Evolutionary conservation across 2,329 filamentous ascomycete genomes (phyloP), one percentile per base, ranked within the genome.

Genomic region (Alternaria incomplexa): DNA sequence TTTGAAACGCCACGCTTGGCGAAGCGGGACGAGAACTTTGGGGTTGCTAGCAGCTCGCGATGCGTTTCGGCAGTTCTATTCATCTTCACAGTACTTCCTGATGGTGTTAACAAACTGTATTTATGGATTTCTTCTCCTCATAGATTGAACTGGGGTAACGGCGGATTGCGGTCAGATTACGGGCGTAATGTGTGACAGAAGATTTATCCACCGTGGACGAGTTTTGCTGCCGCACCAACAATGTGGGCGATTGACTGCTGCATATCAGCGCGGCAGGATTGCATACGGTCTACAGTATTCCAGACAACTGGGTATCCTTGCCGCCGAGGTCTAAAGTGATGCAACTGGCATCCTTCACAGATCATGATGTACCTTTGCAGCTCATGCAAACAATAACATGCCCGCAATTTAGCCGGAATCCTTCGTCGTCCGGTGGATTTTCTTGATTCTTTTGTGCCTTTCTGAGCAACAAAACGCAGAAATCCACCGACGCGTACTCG

Each of bases 1-100:
- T 40, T 65, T 32, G 51, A 56, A 45, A 62, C 63, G 65, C 65
- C 57, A 47, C 56, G 48, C 71, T 73, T 73, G 71, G 70, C 71
- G 40, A 55, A 56, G 65, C 56, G 63, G 67, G 61, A 69, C 58
- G 36, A 30, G 25, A 22, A 44, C 28, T 47, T 44, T 28, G 36
- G 56, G 40, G 61, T 63, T 44, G 25, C 22, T 55, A 60, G 57
- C 36, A 63, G 51, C 30, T 58, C 26, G 32, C 12, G 54, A 56
- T 45, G 52, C 15, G 36, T 5, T 51, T 60, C 66, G 64, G 66
- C 66, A 69, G 66, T 67, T 69, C 56, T 44, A 25, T 26, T 20
- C 13, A 25, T 22, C 32, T 6, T 56, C 17, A 36, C 23, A 20
- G 13, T 23, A 17, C 15, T 23, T 36, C 30, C 25, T 22, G 30